Percentiles rank a stretch among this genome's conserved stretches.
phyloP scores from a whole-genome alignment of 148 eudicot genomes.

The Persicaria tinctoria region DNA sequence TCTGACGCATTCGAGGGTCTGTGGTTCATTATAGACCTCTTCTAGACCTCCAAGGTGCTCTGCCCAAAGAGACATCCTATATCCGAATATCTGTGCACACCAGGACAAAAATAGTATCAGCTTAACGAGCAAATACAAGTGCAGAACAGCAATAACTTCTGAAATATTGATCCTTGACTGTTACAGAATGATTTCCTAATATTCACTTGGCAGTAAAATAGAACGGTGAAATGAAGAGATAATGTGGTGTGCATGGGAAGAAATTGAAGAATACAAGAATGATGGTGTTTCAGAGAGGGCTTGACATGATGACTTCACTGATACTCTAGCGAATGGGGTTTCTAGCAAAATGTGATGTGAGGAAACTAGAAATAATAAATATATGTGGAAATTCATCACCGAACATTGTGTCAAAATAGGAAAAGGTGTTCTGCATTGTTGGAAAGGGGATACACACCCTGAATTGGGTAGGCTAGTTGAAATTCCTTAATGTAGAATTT shows the following conservation, averaged over 20 bases:
- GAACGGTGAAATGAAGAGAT: no score
- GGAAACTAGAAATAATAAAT: not conserved
- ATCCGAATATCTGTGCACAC: conserved; percentile 56
- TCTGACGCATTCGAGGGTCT: conserved; percentile 67
- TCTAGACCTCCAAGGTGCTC: conserved; percentile 67
- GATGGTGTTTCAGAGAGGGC: no score
- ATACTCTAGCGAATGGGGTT: not conserved
- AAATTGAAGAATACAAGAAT: no score
- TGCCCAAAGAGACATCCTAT: conserved; percentile 89
- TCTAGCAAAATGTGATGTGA: not conserved
- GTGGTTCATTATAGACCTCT: conserved; percentile 46
- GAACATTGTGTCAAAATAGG: no score
- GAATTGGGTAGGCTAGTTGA: not conserved
- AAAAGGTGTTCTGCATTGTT: not conserved
- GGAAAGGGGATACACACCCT: not conserved
- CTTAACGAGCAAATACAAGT: not conserved
- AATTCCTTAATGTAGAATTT: not conserved
- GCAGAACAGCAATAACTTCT: not conserved
- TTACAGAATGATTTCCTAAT: no score
- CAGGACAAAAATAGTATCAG: not conserved
- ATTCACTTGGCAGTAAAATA: no score
- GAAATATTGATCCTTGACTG: no score
- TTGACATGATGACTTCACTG: not conserved
- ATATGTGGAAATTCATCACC: not conserved
- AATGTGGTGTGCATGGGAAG: no score